Evolutionary conservation across 2,329 filamentous ascomycete genomes (phyloP).

Genomic region (Dendrostoma leiphaemia): DNA sequence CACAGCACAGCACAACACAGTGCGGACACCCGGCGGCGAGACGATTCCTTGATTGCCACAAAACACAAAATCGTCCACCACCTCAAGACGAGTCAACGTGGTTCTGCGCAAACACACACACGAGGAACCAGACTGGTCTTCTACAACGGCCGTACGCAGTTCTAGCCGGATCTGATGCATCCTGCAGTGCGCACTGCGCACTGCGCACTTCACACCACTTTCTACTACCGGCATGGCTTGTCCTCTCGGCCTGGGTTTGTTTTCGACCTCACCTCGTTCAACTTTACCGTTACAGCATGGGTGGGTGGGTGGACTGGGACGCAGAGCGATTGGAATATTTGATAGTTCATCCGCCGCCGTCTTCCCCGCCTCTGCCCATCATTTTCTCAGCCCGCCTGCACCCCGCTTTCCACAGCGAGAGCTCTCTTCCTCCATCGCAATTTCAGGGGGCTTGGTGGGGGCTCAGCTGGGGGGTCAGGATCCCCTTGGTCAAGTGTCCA

Average conservation of each 20-base stretch:
- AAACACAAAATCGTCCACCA: not conserved
- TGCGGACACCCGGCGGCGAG: not conserved
- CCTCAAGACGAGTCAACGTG: too few species aligned
- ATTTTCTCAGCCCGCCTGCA: not conserved
- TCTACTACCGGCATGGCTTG: not conserved
- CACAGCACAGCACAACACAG: not conserved
- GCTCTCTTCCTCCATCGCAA: not conserved
- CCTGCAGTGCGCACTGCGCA: not conserved
- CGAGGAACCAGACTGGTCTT: too few species aligned
- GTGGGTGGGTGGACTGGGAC: not conserved
- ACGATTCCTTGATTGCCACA: not conserved
- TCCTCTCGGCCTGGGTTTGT: not conserved
- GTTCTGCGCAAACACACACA: too few species aligned
- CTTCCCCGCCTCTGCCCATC: not conserved
- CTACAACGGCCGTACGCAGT: too few species aligned
- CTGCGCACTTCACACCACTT: not conserved
- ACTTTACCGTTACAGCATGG: not conserved
- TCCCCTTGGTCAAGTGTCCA: not conserved
- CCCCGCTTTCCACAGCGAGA: slow-evolving; percentile 2
- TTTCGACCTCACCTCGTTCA: not conserved
- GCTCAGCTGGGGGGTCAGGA: not conserved
- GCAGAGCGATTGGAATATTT: not conserved
- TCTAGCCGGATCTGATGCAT: not conserved
- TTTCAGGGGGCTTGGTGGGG: not conserved
- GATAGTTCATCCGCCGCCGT: not conserved